Evolutionary conservation across 257 asterid genomes (phyloP), one percentile per base, ranked within the genome.

Genomic region (Verbena officinalis): DNA sequence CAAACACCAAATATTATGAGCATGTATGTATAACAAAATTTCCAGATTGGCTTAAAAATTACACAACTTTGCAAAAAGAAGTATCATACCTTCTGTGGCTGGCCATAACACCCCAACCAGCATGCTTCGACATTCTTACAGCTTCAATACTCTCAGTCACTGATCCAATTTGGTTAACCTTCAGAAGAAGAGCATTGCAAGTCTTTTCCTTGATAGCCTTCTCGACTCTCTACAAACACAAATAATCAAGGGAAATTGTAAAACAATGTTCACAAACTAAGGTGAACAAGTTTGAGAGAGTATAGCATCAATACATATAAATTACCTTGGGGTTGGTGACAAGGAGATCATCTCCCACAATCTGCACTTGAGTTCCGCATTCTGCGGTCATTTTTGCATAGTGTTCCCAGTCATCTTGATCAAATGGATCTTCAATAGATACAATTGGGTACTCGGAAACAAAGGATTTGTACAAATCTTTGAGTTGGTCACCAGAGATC

Each of bases 21-120:
- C 24, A 33, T 30, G 17, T 36, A 24, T 23, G 42, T 36, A 42
- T 5, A 57, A 21, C 46, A 6, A 7, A 11, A 21, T 13, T 2
- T 27, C 16, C 17, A 27, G 33, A 2, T 27, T 27, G 2, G 33
- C 33, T 27, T 27, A 27, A 27, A n/a, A n/a, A n/a, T n/a, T n/a
- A n/a, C n/a, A n/a, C n/a, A n/a, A n/a, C n/a, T n/a, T n/a, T n/a
- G n/a, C n/a, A n/a, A n/a, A n/a, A n/a, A n/a, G n/a, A n/a, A 24
- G 36, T 40, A 61, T 30, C 59, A 22, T 73, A 90, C 96, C 96
- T 88, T 76, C 99, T 95, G 80, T 93, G 99, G 63, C 99, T 93
- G 79, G 99, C 81, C 99, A 93, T 93, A 16, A 90, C 97, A 62
- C 99, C 99, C 99, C 99, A 93, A 52, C 99, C 99, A 17, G 97